Conservation (phyloP, 2,329 filamentous ascomycete species). For the Pleomassaria siparia region DNA sequence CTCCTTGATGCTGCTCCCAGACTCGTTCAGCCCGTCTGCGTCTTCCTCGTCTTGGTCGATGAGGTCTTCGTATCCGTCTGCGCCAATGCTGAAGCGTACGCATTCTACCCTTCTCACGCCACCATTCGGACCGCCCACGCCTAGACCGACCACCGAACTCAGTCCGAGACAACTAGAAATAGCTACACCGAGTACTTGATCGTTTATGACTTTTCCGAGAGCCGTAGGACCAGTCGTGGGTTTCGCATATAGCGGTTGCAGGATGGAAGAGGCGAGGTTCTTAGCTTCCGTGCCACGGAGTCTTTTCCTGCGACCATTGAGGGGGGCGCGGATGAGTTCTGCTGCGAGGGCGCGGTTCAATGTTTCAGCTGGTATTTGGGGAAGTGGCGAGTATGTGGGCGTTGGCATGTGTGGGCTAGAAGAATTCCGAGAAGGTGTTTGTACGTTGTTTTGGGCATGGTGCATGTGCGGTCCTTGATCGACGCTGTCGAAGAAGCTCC, state of each 20-base stretch:
- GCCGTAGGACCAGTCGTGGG: slow-evolving; percentile 16
- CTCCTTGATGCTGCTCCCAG: slow-evolving; percentile 34
- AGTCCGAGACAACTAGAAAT: slow-evolving; percentile 48
- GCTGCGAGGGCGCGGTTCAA: slow-evolving; percentile 50
- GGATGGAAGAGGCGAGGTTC: slow-evolving; percentile 48
- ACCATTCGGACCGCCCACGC: slow-evolving; percentile 32
- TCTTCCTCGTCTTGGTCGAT: slow-evolving; percentile 45
- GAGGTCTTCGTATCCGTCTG: slow-evolving; percentile 44
- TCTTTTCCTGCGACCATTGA: slow-evolving; percentile 45
- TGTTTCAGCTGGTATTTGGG: slow-evolving; percentile 40
- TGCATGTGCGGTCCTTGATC: slow-evolving; percentile 23
- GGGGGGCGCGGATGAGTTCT: slow-evolving; percentile 50
- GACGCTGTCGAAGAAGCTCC: slow-evolving; percentile 19
- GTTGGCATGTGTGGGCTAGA: slow-evolving; percentile 19
- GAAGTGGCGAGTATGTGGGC: slow-evolving; percentile 8
- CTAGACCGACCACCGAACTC: slow-evolving; percentile 39
- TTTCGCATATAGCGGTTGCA: slow-evolving; percentile 41
- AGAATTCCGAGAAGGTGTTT: slow-evolving; percentile 33
- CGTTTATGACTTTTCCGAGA: slow-evolving; percentile 34
- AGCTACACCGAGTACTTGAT: slow-evolving; percentile 42
- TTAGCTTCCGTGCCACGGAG: slow-evolving; percentile 51
- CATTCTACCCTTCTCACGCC: slow-evolving; percentile 45
- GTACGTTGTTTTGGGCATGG: slow-evolving; percentile 18
- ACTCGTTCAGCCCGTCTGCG: slow-evolving; percentile 14
- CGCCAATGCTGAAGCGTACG: slow-evolving; percentile 44